These are phyloP conservation scores for Chloris gayana DNA, from an alignment of 176 grass and related monocot species.

Conservation along the genomic window DNA sequence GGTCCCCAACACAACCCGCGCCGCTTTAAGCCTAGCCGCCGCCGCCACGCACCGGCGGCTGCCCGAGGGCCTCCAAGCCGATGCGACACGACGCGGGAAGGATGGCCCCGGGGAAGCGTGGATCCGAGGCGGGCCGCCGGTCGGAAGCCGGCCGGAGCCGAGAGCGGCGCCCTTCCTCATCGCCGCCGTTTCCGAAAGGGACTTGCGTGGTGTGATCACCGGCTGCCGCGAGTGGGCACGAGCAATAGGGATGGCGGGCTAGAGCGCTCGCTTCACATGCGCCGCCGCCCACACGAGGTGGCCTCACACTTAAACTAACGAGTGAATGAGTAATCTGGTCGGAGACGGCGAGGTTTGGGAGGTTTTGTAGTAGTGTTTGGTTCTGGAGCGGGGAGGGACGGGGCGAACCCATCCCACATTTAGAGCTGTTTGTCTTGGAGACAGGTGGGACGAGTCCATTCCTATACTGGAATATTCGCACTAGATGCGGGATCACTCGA, in stretches of 20 bases:
- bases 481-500: too few species aligned
- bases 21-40: background rate
- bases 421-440: too few species aligned
- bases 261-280: conserved; percentile 22
- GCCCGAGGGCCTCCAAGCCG: conserved; percentile 21
- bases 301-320: conserved; percentile 38
- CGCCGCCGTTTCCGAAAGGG: conserved; percentile 12
- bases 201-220: background rate
- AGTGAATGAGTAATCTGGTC: conserved; percentile 15
- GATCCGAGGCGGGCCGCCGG: background rate
- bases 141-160: background rate
- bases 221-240: background rate
- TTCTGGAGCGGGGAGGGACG: too few species aligned
- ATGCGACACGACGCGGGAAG: background rate
- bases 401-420: too few species aligned
- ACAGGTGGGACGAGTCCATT: too few species aligned
- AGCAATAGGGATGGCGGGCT: background rate
- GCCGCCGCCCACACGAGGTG: background rate
- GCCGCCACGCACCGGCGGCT: background rate
- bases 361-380: background rate
- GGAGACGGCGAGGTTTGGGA: background rate
- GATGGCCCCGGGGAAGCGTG: conserved; percentile 6
- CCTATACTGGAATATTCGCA: too few species aligned
- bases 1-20: conserved; percentile 18
- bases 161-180: conserved; percentile 25